Base-by-base conservation (phyloP, 176 grass and related monocot genomes). In the Eragrostis nindensis region DNA sequence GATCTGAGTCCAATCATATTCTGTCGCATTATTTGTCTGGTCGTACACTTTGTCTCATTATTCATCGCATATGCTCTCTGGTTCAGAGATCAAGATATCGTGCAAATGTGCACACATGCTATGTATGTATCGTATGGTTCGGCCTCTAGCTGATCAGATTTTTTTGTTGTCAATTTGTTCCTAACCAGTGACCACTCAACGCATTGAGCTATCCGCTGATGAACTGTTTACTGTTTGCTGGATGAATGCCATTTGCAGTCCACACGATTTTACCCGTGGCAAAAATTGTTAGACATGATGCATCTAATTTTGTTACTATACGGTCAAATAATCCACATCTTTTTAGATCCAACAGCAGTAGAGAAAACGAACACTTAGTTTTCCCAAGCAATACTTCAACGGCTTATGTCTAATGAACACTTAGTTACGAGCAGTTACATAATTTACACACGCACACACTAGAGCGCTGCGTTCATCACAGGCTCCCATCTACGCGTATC, bases 381-480 rank as follows among this genome's bases (percentile, higher is more conserved):
- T n/a, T 26, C 25, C 64, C 44, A 36, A 63, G 26, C 43, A 56
- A 13, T 55, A 57, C 45, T 70, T 63, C 26, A 39, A 70, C 62
- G 9, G 11, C 22, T 45, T 36, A n/a, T 29, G 36, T 55, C 44
- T 29, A 57, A 19, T 26, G 29, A 72, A 66, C 82, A 77, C 17
- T 77, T 64, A 2, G 56, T 65, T 71, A 57, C 53, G 39, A 71
- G 52, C 27, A 71, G 46, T 81, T 80, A 82, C 72, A 85, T 77
- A 85, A 82, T 72, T 85, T 79, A 85, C 83, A 80, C 47, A 21
- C 44, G 54, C 63, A 76, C 76, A 36, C 76, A 29, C 72, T 66
- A 29, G n/a, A 71, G 48, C 72, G 7, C 82, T 61, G 36, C 26
- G 25, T 63, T 66, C 55, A n/a, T 76, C 77, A 55, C 68, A 81